Conservation (phyloP, 148 eudicot species). For the Diospyros lotus region DNA sequence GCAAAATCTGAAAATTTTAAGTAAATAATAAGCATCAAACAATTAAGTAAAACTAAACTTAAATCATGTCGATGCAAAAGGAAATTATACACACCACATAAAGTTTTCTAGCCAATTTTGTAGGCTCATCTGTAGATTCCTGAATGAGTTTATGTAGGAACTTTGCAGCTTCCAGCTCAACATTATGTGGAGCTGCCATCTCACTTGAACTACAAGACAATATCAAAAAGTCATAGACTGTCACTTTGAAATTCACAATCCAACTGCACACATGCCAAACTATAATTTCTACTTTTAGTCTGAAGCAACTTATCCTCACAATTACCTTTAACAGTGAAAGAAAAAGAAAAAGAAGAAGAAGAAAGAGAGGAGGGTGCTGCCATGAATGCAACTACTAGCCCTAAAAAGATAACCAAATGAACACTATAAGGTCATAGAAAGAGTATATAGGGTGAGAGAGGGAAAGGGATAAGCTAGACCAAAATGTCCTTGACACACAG, state of each 20-base stretch:
- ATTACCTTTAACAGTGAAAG: not conserved
- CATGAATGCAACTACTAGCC: not conserved
- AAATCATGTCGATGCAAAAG: not conserved
- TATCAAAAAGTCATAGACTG: conserved; percentile 9
- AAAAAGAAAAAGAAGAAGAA: not conserved
- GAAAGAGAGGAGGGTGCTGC: not conserved
- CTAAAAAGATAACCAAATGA: not conserved
- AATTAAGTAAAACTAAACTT: not conserved
- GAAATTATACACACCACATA: conserved; percentile 57
- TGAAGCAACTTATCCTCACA: not conserved
- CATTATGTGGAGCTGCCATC: conserved; percentile 72
- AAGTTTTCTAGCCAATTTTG: conserved; percentile 89
- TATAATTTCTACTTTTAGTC: not conserved
- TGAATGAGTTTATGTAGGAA: conserved; percentile 94
- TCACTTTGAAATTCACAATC: not conserved
- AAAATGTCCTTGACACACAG: not conserved
- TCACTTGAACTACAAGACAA: conserved; percentile 17
- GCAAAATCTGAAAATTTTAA: conserved; percentile 58
- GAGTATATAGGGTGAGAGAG: not conserved
- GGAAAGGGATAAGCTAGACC: not conserved
- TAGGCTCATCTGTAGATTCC: conserved; percentile 95
- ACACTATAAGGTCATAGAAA: not conserved
- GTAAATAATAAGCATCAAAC: not conserved
- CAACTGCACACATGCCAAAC: not conserved
- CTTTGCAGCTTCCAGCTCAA: conserved; percentile 94